Evolutionary conservation across 2,329 filamentous ascomycete genomes (phyloP).

Genomic region (Colletotrichum melonis): DNA sequence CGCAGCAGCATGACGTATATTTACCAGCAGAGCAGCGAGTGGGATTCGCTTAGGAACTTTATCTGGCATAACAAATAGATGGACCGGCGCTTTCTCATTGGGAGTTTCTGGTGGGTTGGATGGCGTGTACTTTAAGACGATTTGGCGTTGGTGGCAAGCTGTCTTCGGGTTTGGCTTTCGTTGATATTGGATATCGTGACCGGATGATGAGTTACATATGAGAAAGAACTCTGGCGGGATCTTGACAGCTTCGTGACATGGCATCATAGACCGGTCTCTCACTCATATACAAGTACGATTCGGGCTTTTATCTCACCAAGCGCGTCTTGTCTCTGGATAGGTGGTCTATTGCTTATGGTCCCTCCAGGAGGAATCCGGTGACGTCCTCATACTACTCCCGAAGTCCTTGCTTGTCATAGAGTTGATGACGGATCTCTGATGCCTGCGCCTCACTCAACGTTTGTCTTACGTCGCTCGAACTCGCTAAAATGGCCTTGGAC

Average conservation of each 20-base stretch:
- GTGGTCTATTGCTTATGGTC: too few relatives aligned
- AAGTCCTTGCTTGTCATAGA: too few relatives aligned
- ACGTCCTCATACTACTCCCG: too few relatives aligned
- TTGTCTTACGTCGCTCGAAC: too few relatives aligned
- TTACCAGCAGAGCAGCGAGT: constrained; percentile 88
- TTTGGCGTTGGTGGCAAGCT: constrained; percentile 13
- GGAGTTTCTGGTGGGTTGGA: not conserved
- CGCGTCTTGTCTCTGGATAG: too few relatives aligned
- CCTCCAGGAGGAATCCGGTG: too few relatives aligned
- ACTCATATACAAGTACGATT: constrained; percentile 12
- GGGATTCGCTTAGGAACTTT: constrained; percentile 87
- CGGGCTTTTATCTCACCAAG: not conserved
- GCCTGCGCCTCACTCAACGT: too few relatives aligned
- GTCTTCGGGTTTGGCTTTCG: not conserved
- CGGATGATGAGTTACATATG: not conserved
- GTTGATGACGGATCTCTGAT: too few relatives aligned
- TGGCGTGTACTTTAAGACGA: constrained; percentile 15
- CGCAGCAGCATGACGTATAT: constrained; percentile 98
- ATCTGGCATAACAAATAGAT: constrained; percentile 81
- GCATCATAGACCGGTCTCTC: constrained; percentile 38
- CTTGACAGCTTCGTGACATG: constrained; percentile 18
- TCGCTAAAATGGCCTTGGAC: too few relatives aligned
- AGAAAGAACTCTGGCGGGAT: not conserved
- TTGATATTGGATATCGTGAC: not conserved
- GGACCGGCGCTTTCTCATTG: not conserved